phyloP scores from a whole-genome alignment of 108 stramenopile genomes.

The Fragilaria crotonensis region DNA sequence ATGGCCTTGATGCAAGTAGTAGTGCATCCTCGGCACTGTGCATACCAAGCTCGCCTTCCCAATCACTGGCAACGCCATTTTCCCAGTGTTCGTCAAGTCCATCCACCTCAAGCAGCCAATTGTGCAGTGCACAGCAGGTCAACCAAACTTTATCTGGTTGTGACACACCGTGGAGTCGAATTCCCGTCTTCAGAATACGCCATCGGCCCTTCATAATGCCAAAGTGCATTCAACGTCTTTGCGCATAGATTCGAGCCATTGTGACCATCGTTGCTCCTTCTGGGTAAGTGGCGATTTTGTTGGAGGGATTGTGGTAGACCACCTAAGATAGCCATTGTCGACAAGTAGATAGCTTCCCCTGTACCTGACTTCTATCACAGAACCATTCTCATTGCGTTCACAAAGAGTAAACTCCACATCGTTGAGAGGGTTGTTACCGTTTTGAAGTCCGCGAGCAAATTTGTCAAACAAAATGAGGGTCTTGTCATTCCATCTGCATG shows the following conservation, averaged over 20 bases:
- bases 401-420: background rate
- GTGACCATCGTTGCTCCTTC: too few species aligned
- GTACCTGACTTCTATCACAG: background rate
- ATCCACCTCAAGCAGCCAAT: slow-evolving; percentile 29
- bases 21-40: too few species aligned
- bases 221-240: slow-evolving; percentile 48
- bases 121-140: slow-evolving; percentile 34
- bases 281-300: too few species aligned
- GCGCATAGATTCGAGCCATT: slow-evolving; percentile 26
- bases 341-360: slow-evolving; percentile 20
- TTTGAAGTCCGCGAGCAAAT: background rate
- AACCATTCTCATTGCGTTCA: background rate
- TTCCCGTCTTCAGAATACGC: too few species aligned
- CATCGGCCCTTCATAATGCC: slow-evolving; percentile 26
- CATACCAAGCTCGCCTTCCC: too few species aligned
- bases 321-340: too few species aligned
- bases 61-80: too few species aligned
- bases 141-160: slow-evolving; percentile 13
- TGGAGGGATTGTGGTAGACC: too few species aligned
- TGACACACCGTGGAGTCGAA: slow-evolving; percentile 15
- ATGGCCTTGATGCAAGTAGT: too few species aligned
- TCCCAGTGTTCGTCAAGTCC: slow-evolving; percentile 14
- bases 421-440: background rate
- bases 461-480: slow-evolving; percentile 1
- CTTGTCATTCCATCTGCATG: slow-evolving; percentile 13